A percentile compares a stretch with the other conserved stretches of the same genome.
phyloP scores from a whole-genome alignment of 768 basidiomycete genomes.

The Scleroderma citrinum region DNA sequence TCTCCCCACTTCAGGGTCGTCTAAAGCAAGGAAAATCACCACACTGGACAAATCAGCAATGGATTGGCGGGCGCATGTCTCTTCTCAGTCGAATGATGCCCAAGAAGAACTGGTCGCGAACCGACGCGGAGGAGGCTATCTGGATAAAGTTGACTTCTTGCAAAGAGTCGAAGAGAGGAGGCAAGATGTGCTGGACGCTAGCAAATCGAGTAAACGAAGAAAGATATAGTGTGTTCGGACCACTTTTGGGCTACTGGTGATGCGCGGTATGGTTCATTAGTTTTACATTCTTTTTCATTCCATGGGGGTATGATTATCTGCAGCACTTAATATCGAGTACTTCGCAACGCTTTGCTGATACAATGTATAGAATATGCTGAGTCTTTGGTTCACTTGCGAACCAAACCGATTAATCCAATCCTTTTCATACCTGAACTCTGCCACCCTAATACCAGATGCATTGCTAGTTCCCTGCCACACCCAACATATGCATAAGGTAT shows the following conservation, averaged over 20 bases:
- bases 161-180: conserved; percentile 67
- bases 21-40: conserved; percentile 69
- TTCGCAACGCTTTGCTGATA: no score
- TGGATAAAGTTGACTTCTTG: conserved; percentile 83
- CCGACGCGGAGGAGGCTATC: conserved; percentile 68
- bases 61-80: conserved; percentile 75
- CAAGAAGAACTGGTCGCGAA: conserved; percentile 74
- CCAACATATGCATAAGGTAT: no score
- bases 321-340: no score
- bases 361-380: no score
- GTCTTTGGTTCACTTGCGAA: no score
- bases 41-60: conserved; percentile 83
- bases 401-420: no score
- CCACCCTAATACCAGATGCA: no score
- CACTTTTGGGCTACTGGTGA: no score
- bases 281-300: background rate
- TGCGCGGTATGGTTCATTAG: background rate
- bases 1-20: conserved; percentile 40
- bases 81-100: conserved; percentile 36
- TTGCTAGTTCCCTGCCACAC: no score
- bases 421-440: no score
- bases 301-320: no score
- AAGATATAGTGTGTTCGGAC: conserved; percentile 10
- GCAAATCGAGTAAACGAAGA: conserved; percentile 49
- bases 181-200: conserved; percentile 57